These are phyloP conservation scores for Trypanosoma melophagium DNA, from an alignment of 208 protist species.

Conservation along the genomic window DNA sequence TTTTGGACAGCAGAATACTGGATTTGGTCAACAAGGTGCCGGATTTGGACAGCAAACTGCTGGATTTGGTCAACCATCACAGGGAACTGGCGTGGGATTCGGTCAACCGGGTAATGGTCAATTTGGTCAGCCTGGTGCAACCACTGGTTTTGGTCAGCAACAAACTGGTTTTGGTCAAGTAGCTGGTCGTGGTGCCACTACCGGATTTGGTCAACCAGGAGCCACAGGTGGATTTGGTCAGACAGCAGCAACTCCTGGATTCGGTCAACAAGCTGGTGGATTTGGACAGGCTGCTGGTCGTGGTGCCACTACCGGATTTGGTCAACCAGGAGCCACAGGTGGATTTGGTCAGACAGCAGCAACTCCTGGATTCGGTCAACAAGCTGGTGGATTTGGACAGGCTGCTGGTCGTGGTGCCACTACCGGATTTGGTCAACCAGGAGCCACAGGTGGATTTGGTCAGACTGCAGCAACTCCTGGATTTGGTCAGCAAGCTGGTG, in stretches of 20 bases:
- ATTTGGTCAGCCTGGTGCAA: conserved; percentile 25
- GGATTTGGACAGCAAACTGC: conserved; percentile 41
- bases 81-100: conserved; percentile 20
- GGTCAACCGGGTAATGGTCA: conserved; percentile 22
- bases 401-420: conserved; percentile 27
- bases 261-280: conserved; percentile 37
- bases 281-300: conserved; percentile 39
- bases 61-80: conserved; percentile 44
- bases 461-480: conserved; percentile 28
- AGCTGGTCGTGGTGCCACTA: background rate
- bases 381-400: conserved; percentile 38
- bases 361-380: conserved; percentile 34
- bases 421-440: conserved; percentile 42
- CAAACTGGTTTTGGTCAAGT: conserved; percentile 30
- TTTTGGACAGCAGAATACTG: conserved; percentile 36
- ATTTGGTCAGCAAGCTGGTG: conserved; percentile 41
- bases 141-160: conserved; percentile 18
- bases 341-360: conserved; percentile 23
- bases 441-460: conserved; percentile 41
- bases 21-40: too few species aligned
- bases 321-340: conserved; percentile 11
- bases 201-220: conserved; percentile 19
- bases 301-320: conserved; percentile 39
- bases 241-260: conserved; percentile 14
- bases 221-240: conserved; percentile 36